Evolutionary conservation across 2,329 filamentous ascomycete species (phyloP).

Genomic region (Harringtonia aguacate): DNA sequence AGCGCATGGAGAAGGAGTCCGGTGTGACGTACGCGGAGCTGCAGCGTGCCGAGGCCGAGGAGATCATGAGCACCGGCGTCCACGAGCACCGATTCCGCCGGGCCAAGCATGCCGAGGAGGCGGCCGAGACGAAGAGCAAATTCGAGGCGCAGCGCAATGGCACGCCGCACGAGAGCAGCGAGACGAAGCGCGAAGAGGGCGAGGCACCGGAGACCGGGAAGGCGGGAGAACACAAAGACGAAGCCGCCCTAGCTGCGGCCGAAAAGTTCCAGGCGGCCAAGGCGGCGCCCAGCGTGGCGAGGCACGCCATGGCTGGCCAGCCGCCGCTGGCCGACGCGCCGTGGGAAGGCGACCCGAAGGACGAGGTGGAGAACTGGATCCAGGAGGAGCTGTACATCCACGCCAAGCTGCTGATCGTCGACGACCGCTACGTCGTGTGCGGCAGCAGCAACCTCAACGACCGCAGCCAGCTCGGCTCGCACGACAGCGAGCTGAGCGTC

Average conservation of each 20-base stretch:
- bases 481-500: constrained; percentile 85
- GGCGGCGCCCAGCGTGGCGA: constrained; percentile 47
- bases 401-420: constrained; percentile 79
- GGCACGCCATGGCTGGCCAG: constrained; percentile 68
- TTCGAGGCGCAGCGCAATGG: constrained; percentile 32
- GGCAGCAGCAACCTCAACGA: constrained; percentile 90
- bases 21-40: constrained; percentile 79
- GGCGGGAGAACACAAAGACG: not conserved
- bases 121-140: constrained; percentile 34
- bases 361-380: constrained; percentile 79
- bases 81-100: constrained; percentile 33
- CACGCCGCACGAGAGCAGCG: not conserved
- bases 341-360: constrained; percentile 66
- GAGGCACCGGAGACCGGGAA: not conserved
- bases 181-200: not conserved
- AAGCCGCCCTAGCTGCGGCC: not conserved
- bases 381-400: constrained; percentile 97
- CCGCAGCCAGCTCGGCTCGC: constrained; percentile 73
- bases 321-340: constrained; percentile 54
- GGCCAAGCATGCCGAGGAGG: constrained; percentile 28
- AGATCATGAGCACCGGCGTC: constrained; percentile 69
- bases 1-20: constrained; percentile 63
- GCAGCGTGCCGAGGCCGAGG: constrained; percentile 78
- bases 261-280: constrained; percentile 10
- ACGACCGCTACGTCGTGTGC: constrained; percentile 77